Percentiles rank a stretch among this genome's conserved stretches.
Conservation (phyloP, 2,329 filamentous ascomycete genomes). For the Exophiala bonariae region DNA sequence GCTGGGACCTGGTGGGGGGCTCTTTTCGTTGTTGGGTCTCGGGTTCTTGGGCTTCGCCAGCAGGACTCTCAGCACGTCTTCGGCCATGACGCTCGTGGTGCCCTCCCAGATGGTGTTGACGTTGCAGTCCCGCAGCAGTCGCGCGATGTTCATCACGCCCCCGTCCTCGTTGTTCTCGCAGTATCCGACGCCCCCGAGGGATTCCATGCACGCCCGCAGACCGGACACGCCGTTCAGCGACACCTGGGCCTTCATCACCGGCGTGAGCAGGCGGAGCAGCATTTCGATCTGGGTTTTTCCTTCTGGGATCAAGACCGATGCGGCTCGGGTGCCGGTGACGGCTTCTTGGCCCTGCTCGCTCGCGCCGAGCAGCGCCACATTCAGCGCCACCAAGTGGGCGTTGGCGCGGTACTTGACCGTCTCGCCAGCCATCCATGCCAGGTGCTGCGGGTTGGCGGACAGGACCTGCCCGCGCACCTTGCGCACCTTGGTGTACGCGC, state of each 20-base stretch:
- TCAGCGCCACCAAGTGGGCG: conserved; percentile 27
- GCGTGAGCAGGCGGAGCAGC: conserved; percentile 35
- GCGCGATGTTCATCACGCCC: conserved; percentile 64
- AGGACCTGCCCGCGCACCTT: conserved; percentile 38
- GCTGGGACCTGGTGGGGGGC: neutral
- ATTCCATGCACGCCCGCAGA: conserved; percentile 32
- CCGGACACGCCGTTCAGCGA: conserved; percentile 22
- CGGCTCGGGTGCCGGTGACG: conserved; percentile 14
- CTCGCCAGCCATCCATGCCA: conserved; percentile 25
- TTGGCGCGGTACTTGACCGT: conserved; percentile 31
- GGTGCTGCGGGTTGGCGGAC: conserved; percentile 42
- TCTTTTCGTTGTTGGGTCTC: neutral
- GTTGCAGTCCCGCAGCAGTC: conserved; percentile 63
- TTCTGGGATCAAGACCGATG: conserved; percentile 26
- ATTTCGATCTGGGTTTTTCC: conserved; percentile 22
- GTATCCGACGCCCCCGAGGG: conserved; percentile 34
- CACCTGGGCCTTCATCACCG: conserved; percentile 34
- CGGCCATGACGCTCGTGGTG: conserved; percentile 62
- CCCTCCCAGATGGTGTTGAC: conserved; percentile 71
- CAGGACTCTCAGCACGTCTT: conserved; percentile 21
- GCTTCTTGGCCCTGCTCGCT: conserved; percentile 32
- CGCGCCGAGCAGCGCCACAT: conserved; percentile 35
- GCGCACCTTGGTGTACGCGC: conserved; percentile 42
- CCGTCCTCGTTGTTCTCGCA: conserved; percentile 41
- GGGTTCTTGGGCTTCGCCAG: conserved; percentile 7